A percentile compares a stretch with the other conserved stretches of the same genome.
phyloP scores from a whole-genome alignment of 371 early-diverging fungal genomes.

The Coemansia sp. region DNA sequence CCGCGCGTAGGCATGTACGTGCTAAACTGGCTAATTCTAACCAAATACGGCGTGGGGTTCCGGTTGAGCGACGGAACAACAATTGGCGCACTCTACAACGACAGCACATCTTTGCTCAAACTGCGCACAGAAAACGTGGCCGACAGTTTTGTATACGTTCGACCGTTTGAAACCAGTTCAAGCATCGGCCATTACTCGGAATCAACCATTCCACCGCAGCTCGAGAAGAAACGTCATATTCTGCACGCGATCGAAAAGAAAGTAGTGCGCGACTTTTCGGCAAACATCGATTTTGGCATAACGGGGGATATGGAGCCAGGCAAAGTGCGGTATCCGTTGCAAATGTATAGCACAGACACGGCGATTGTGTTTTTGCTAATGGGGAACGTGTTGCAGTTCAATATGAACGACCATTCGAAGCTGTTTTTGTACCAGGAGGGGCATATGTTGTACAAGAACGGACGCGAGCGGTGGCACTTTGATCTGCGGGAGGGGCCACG shows the following conservation, averaged over 20 bases:
- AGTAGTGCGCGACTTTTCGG: slow-evolving; percentile 63
- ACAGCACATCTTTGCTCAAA: slow-evolving; percentile 67
- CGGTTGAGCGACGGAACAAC: slow-evolving; percentile 70
- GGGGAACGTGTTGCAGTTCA: slow-evolving; percentile 76
- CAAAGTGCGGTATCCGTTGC: slow-evolving; percentile 62
- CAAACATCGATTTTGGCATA: slow-evolving; percentile 39
- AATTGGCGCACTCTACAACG: slow-evolving; percentile 82
- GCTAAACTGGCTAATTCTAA: slow-evolving; percentile 77
- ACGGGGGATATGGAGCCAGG: slow-evolving; percentile 11
- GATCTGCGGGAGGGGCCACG: slow-evolving; percentile 44
- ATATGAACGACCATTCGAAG: slow-evolving; percentile 73
- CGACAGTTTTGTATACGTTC: slow-evolving; percentile 58
- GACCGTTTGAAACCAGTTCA: slow-evolving; percentile 34
- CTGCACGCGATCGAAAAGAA: slow-evolving; percentile 64
- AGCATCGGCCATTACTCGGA: slow-evolving; percentile 54
- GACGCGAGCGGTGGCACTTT: slow-evolving; percentile 43
- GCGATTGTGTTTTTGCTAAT: slow-evolving; percentile 74
- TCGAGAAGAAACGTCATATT: slow-evolving; percentile 69
- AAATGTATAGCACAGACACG: slow-evolving; percentile 64
- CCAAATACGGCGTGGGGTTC: slow-evolving; percentile 85
- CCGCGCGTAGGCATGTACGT: slow-evolving; percentile 61
- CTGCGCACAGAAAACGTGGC: slow-evolving; percentile 54
- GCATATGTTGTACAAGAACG: slow-evolving; percentile 42
- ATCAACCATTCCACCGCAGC: slow-evolving; percentile 55
- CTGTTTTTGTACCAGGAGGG: slow-evolving; percentile 64